phyloP scores from a whole-genome alignment of 2,329 filamentous ascomycete genomes.

The Escovopsis sp. region DNA sequence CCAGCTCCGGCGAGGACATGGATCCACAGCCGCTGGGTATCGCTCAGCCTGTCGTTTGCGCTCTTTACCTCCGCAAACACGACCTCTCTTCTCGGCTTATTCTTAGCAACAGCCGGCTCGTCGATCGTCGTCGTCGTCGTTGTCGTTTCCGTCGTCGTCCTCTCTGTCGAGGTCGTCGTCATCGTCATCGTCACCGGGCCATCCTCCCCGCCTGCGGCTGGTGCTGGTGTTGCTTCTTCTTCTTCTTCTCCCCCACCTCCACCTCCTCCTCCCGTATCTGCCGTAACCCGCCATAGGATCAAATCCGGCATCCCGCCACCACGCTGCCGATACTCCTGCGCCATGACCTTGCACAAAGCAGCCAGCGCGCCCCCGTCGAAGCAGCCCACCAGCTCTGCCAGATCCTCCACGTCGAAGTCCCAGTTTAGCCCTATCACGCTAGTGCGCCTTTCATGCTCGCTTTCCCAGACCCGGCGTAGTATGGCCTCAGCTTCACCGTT shows the following conservation, averaged over 20 bases:
- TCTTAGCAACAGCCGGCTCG: slow-evolving; percentile 10
- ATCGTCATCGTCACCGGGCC: neutral
- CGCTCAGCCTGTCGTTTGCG: slow-evolving; percentile 83
- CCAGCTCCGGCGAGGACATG: slow-evolving; percentile 80
- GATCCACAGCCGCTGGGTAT: slow-evolving; percentile 94
- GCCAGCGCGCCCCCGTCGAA: slow-evolving; percentile 72
- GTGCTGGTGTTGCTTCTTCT: neutral
- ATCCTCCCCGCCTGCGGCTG: neutral
- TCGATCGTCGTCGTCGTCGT: neutral
- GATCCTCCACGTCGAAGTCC: slow-evolving; percentile 66
- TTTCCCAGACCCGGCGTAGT: slow-evolving; percentile 51
- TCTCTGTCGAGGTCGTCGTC: slow-evolving; percentile 1
- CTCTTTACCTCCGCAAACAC: slow-evolving; percentile 73
- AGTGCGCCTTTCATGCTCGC: slow-evolving; percentile 55
- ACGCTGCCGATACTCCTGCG: slow-evolving; percentile 80
- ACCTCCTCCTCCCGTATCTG: slow-evolving; percentile 10
- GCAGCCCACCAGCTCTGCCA: slow-evolving; percentile 63
- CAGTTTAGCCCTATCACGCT: slow-evolving; percentile 88
- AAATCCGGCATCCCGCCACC: slow-evolving; percentile 85
- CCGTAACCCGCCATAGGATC: slow-evolving; percentile 58
- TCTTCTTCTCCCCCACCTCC: slow-evolving; percentile 8
- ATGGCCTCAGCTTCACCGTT: slow-evolving; percentile 63
- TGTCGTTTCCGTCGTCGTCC: neutral
- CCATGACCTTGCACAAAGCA: slow-evolving; percentile 81
- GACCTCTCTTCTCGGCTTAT: slow-evolving; percentile 38